Evolutionary conservation across 257 asterid genomes (phyloP).

Genomic region (Solanum clarkiae): DNA sequence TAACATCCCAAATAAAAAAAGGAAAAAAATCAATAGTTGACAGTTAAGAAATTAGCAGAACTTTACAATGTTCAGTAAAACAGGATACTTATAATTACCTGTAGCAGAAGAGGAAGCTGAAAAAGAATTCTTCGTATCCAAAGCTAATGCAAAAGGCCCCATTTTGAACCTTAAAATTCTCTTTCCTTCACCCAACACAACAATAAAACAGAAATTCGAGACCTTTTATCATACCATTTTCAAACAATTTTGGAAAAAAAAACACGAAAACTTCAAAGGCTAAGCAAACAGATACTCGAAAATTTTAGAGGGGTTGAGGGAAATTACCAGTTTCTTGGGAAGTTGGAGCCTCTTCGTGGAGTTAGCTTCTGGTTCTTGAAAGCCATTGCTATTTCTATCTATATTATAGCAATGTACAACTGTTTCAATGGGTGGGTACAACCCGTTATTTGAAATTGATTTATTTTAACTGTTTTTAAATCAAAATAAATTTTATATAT

Average conservation of each 20-base stretch:
- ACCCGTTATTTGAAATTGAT: no score
- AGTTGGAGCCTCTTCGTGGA: background rate
- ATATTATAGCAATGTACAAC: no score
- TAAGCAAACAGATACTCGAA: background rate
- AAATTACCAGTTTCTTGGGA: background rate
- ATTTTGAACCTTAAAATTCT: slow-evolving; percentile 10
- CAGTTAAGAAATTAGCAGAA: background rate
- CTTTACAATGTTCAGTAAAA: background rate
- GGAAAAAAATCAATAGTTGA: background rate
- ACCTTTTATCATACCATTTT: background rate
- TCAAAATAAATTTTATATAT: no score
- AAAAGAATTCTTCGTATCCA: slow-evolving; percentile 41
- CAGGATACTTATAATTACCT: background rate
- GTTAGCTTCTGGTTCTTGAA: background rate
- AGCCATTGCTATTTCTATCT: no score
- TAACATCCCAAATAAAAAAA: background rate
- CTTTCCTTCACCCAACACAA: background rate
- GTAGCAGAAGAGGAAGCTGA: slow-evolving; percentile 3
- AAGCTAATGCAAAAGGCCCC: slow-evolving; percentile 59
- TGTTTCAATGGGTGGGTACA: no score
- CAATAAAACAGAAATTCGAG: background rate
- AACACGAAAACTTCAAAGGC: background rate
- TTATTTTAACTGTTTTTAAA: no score
- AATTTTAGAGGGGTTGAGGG: background rate
- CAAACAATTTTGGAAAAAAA: background rate